phyloP scores from a whole-genome alignment of 768 basidiomycete genomes.

The Tephrocybe rancida region DNA sequence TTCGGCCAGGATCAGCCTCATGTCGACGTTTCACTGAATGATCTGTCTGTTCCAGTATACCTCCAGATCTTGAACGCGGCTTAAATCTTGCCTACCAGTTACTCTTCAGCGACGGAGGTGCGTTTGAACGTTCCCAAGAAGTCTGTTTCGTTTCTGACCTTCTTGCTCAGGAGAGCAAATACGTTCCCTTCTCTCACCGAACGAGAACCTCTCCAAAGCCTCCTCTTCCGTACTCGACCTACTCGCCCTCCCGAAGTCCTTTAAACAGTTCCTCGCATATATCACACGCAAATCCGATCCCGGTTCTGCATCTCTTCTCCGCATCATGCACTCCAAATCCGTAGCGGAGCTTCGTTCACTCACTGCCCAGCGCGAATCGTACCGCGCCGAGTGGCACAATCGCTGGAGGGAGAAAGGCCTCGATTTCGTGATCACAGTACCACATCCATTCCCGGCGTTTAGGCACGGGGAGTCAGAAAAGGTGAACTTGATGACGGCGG shows the following conservation, averaged over 20 bases:
- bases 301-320: conserved; percentile 35
- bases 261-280: conserved; percentile 47
- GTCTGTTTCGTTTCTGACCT: not conserved
- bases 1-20: conserved; percentile 4
- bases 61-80: conserved; percentile 55
- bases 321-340: conserved; percentile 48
- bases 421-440: conserved; percentile 66
- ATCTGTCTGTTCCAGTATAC: conserved; percentile 22
- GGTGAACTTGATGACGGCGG: conserved; percentile 59
- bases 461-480: conserved; percentile 52
- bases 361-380: conserved; percentile 44
- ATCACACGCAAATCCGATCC: conserved; percentile 39
- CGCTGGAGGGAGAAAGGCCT: conserved; percentile 50
- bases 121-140: not conserved
- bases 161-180: conserved; percentile 44
- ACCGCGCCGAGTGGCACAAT: conserved; percentile 47
- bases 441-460: conserved; percentile 62
- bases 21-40: conserved; percentile 4
- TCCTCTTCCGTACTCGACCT: conserved; percentile 33
- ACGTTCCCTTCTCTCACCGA: conserved; percentile 33
- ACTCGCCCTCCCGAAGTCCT: conserved; percentile 35
- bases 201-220: conserved; percentile 34
- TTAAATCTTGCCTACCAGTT: conserved; percentile 55
- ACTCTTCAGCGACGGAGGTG: conserved; percentile 60
- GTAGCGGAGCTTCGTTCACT: conserved; percentile 52